Percentiles rank a stretch among this genome's conserved stretches.
phyloP scores from a whole-genome alignment of 495 filamentous ascomycete species.

The Chaetomidium leptoderma region DNA sequence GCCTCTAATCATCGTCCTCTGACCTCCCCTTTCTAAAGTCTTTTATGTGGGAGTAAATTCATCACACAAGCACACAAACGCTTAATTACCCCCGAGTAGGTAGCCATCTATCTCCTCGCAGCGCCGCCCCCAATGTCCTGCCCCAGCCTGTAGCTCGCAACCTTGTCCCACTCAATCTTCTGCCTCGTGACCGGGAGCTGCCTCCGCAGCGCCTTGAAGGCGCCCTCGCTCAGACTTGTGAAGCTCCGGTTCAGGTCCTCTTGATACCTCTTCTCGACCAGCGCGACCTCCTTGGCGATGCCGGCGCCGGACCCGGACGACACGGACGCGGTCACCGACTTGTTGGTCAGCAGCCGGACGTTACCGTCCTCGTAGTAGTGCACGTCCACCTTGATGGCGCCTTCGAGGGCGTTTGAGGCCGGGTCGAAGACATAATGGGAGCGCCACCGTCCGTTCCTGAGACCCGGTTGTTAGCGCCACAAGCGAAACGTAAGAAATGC shows the following conservation, averaged over 20 bases:
- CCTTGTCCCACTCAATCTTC: constrained; percentile 99
- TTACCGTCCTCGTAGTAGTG: constrained; percentile 99
- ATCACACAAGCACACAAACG: not conserved
- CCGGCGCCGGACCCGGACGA: constrained; percentile 59
- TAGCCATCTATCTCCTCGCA: constrained; percentile 37
- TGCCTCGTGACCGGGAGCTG: constrained; percentile 95
- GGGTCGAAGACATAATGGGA: constrained; percentile 76
- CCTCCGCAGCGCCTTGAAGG: constrained; percentile 87
- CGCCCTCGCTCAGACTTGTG: constrained; percentile 78
- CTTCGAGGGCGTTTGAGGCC: constrained; percentile 56
- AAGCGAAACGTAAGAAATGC: not conserved
- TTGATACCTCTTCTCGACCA: constrained; percentile 85
- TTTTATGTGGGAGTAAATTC: not conserved
- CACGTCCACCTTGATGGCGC: constrained; percentile 76
- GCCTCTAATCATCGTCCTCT: too few species aligned
- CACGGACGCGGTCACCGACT: constrained; percentile 60
- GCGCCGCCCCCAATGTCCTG: constrained; percentile 63
- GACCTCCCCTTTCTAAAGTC: too few species aligned
- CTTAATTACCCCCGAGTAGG: not conserved
- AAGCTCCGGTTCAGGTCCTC: constrained; percentile 93
- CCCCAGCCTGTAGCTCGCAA: constrained; percentile 84
- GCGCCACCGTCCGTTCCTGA: constrained; percentile 93
- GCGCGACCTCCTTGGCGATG: constrained; percentile 69
- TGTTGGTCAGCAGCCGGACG: constrained; percentile 81
- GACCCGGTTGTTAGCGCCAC: not conserved